These are phyloP conservation scores for Carex arenaria DNA, from an alignment of 202 grass and related monocot genomes.

Conservation along the genomic window DNA sequence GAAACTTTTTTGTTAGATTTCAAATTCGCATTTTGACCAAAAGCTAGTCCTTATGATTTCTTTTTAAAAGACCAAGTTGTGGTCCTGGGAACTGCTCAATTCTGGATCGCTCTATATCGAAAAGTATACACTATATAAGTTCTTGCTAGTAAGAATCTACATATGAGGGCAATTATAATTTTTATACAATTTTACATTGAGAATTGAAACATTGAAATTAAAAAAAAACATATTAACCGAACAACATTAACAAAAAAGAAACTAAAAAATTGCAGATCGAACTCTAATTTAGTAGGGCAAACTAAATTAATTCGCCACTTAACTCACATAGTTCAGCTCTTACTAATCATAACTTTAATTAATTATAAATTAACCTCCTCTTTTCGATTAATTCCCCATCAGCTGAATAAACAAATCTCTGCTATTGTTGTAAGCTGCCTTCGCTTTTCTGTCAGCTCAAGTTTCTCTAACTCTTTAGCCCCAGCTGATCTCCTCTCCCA, in stretches of 20 bases:
- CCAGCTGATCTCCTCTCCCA: constrained; percentile 17
- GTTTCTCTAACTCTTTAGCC: background rate
- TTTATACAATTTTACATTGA: background rate
- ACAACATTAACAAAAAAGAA: background rate
- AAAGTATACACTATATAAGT: no score
- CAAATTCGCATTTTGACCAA: no score
- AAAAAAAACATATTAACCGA: background rate
- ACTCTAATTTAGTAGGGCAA: background rate
- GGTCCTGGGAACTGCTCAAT: background rate
- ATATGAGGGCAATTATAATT: background rate
- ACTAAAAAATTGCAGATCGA: background rate
- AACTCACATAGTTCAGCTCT: background rate
- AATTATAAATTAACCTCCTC: background rate
- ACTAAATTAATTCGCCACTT: background rate
- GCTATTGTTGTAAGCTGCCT: background rate
- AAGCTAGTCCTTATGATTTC: no score
- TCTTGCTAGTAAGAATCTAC: no score
- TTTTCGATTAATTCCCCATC: background rate
- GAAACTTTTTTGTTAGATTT: no score
- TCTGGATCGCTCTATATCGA: background rate
- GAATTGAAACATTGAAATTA: background rate
- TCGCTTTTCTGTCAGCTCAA: background rate
- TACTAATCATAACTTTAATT: background rate
- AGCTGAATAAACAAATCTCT: background rate
- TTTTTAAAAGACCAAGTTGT: no score